Evolutionary conservation across 176 grass and related monocot species (phyloP), one percentile per base, ranked within the genome.

Genomic region (Aegilops umbellulata): DNA sequence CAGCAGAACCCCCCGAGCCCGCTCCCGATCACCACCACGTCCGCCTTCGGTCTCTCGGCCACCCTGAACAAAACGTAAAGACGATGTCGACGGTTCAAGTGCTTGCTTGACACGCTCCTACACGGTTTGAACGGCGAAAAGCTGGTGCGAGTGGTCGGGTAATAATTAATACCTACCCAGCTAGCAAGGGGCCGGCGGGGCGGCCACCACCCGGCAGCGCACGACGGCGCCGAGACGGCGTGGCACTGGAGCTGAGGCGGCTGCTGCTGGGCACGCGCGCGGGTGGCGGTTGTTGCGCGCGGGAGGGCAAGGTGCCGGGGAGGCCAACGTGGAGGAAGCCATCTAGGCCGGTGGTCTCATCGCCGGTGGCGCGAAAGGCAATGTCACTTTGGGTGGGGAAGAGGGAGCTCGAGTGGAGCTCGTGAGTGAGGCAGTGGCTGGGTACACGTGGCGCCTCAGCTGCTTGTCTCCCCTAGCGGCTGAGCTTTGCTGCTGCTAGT

Each of bases 21-120:
- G 80, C 97, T 98, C n/a, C 97, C 92, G 68, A 96, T 96, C 51
- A 98, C 94, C 65, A 96, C 82, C 42, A 98, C 82, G 85, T 94
- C 97, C 31, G 90, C 97, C 84, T 95, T 95, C 35, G 82, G 80
- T 83, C 88, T 88, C 89, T 92, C 92, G 78, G 73, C 76, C 71
- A 62, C 81, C 49, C 82, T 80, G 77, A 24, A 58, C 16, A 7
- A 62, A 53, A 3, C 53, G 39, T 46, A 46, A 47, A 51, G 42
- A n/a, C 14, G 27, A 46, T 1, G 12, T 14, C 44, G 10, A 67
- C 72, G 27, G 16, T 35, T 8, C 31, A 19, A 17, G 15, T 16
- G 8, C 73, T 27, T 6, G 24, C 7, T 10, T 23, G 27, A 10
- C 5, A 19, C 51, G 10, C 39, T 42, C 39, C 39, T 42, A 42